Percentiles rank a stretch among this genome's conserved stretches.
Evolutionary conservation across 306 rosid species (phyloP).

Genomic region (Chamaecrista fasciculata): DNA sequence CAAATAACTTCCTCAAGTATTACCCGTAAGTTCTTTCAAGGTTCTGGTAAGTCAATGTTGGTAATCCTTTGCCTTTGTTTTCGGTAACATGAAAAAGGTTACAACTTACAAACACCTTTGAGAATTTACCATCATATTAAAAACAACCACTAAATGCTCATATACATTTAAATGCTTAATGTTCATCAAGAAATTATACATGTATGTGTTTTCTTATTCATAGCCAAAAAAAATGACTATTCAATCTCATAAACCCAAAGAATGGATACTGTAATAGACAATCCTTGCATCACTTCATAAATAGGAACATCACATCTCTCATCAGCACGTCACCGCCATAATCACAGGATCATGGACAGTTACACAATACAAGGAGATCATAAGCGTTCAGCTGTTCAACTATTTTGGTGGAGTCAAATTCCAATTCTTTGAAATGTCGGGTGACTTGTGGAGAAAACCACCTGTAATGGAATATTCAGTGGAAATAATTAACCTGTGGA

Average conservation of each 20-base stretch:
- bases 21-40: no score
- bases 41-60: no score
- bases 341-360: slow-evolving; percentile 21
- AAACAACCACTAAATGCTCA: no score
- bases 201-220: no score
- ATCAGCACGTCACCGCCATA: slow-evolving; percentile 22
- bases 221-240: no score
- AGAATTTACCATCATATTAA: no score
- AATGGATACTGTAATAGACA: slow-evolving; percentile 18
- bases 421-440: slow-evolving; percentile 50
- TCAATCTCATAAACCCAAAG: not conserved
- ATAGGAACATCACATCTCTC: slow-evolving; percentile 2
- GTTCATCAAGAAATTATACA: no score
- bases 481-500: slow-evolving; percentile 12
- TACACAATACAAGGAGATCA: slow-evolving; percentile 11
- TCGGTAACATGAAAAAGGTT: no score
- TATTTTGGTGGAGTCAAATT: slow-evolving; percentile 45
- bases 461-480: slow-evolving; percentile 47
- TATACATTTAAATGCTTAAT: no score
- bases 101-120: no score
- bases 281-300: slow-evolving; percentile 19
- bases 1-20: no score
- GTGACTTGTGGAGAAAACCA: slow-evolving; percentile 47
- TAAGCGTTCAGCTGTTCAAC: slow-evolving; percentile 22
- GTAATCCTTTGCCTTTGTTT: no score